These are phyloP conservation scores for Acephala macrosclerotiorum DNA, from an alignment of 2,329 filamentous ascomycete genomes.

Conservation along the genomic window DNA sequence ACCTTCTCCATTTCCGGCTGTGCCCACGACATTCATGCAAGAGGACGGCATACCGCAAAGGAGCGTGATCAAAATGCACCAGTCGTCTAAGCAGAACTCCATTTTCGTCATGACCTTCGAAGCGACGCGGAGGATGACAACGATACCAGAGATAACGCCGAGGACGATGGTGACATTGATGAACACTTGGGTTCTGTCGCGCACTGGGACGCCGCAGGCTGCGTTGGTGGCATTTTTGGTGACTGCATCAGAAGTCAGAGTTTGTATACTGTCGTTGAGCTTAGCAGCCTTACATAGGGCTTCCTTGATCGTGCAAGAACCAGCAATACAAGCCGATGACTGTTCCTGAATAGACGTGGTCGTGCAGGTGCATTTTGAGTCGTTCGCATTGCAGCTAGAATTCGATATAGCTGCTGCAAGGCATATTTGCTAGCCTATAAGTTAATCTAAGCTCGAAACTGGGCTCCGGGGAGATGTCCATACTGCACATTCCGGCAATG, in stretches of 20 bases:
- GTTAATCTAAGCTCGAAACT: no score
- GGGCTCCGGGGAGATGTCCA: no score
- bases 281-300: conserved; percentile 42
- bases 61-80: conserved; percentile 17
- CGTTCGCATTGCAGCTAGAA: conserved; percentile 47
- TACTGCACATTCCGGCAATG: no score
- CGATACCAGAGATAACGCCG: conserved; percentile 2
- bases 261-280: conserved; percentile 43
- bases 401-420: background rate
- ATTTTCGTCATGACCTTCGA: conserved; percentile 14
- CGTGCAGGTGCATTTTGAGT: conserved; percentile 50
- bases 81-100: conserved; percentile 24
- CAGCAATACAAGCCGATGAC: conserved; percentile 45
- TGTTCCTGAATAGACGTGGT: conserved; percentile 43
- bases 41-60: conserved; percentile 19
- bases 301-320: conserved; percentile 48
- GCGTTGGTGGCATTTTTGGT: conserved; percentile 22
- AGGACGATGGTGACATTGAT: conserved; percentile 10
- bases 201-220: conserved; percentile 10
- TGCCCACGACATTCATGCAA: conserved; percentile 12
- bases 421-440: no score
- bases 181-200: conserved; percentile 10
- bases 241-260: conserved; percentile 2
- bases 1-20: conserved; percentile 21
- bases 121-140: conserved; percentile 16